A percentile compares a stretch with the other conserved stretches of the same genome.
Conservation (phyloP, 495 filamentous ascomycete species). For the Clavariopsis aquatica region DNA sequence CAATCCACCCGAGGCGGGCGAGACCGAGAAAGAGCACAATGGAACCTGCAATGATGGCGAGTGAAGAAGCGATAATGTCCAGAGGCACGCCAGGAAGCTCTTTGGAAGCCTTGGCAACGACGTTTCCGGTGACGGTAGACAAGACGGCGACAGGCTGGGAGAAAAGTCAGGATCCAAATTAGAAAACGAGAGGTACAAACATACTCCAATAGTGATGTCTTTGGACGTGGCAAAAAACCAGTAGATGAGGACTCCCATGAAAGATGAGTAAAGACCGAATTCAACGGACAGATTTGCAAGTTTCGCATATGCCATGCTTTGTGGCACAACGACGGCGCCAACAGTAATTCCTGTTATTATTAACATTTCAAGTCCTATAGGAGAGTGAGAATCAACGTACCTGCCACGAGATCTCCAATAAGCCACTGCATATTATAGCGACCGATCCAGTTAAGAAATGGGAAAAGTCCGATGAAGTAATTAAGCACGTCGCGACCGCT, state of each 20-base stretch:
- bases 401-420: slow-evolving; percentile 83
- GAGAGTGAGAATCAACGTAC: slow-evolving; percentile 51
- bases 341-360: slow-evolving; percentile 75
- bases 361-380: not conserved
- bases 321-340: slow-evolving; percentile 91
- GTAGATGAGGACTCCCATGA: slow-evolving; percentile 94
- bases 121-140: slow-evolving; percentile 82
- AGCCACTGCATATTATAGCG: slow-evolving; percentile 91
- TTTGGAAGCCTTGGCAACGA: slow-evolving; percentile 63
- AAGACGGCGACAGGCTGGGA: slow-evolving; percentile 88
- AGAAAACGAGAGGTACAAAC: slow-evolving; percentile 42
- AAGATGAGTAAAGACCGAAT: slow-evolving; percentile 93
- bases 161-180: slow-evolving; percentile 19
- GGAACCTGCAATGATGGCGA: slow-evolving; percentile 78
- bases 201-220: slow-evolving; percentile 97
- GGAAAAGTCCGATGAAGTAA: slow-evolving; percentile 75
- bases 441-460: slow-evolving; percentile 83
- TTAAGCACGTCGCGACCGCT: slow-evolving; percentile 51
- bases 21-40: slow-evolving; percentile 83
- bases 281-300: slow-evolving; percentile 75
- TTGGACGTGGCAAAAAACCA: slow-evolving; percentile 99
- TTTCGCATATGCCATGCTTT: slow-evolving; percentile 95
- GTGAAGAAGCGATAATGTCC: slow-evolving; percentile 71
- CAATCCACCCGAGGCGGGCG: slow-evolving; percentile 81
- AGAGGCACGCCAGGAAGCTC: slow-evolving; percentile 59